phyloP scores from a whole-genome alignment of 2,329 filamentous ascomycete genomes.

The Ascochyta pisi region DNA sequence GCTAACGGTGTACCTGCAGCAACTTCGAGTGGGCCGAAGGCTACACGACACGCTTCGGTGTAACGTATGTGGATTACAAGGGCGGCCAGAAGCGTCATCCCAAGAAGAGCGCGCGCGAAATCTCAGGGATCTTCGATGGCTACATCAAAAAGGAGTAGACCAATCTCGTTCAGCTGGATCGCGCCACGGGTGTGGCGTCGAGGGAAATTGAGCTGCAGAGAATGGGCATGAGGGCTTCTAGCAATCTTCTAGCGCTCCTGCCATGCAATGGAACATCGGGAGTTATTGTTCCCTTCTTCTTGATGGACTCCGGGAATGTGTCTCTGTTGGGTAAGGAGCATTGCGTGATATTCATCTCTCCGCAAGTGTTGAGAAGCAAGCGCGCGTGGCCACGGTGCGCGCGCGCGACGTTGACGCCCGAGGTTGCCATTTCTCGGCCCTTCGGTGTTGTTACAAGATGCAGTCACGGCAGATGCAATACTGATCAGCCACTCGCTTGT shows the following conservation, averaged over 20 bases:
- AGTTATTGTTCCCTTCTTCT: neutral
- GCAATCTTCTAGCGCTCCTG: constrained; percentile 31
- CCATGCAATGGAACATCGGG: constrained; percentile 2
- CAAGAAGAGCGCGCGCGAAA: constrained; percentile 80
- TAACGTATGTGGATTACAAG: constrained; percentile 82
- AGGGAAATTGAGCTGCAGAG: constrained; percentile 15
- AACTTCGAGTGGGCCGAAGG: constrained; percentile 95
- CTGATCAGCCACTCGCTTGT: constrained; percentile 18
- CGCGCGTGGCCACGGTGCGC: neutral
- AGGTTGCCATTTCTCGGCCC: constrained; percentile 8
- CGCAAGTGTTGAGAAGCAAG: constrained; percentile 12
- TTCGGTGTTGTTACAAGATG: constrained; percentile 21
- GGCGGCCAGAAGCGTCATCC: constrained; percentile 79
- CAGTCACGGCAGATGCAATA: constrained; percentile 3
- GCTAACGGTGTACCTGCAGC: constrained; percentile 50
- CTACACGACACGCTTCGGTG: constrained; percentile 85
- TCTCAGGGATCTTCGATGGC: constrained; percentile 74
- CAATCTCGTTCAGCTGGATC: constrained; percentile 7
- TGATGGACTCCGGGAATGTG: constrained; percentile 8
- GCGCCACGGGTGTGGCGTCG: constrained; percentile 24
- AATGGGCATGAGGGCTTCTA: constrained; percentile 23
- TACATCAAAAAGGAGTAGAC: constrained; percentile 68
- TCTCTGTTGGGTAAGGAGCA: constrained; percentile 1
- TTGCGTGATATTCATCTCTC: constrained; percentile 13
- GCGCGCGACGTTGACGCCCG: constrained; percentile 15